A percentile compares a stretch with the other conserved stretches of the same genome.
phyloP scores from a whole-genome alignment of 192 early-diverging fungal species.

The Coemansia sp. region DNA sequence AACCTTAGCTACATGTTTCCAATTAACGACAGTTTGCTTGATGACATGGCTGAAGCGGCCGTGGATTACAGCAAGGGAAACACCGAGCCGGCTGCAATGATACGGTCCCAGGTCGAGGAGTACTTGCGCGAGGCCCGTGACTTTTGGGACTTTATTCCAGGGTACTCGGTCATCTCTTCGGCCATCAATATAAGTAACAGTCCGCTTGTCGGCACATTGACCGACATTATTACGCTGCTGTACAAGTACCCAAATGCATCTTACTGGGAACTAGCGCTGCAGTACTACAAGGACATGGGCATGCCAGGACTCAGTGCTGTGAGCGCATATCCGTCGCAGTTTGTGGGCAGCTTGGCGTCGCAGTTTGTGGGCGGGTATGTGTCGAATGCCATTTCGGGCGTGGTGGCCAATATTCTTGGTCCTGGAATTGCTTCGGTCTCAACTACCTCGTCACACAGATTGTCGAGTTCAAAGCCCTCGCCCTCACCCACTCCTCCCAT shows the following conservation, averaged over 20 bases:
- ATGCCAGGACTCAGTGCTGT: slow-evolving; percentile 29
- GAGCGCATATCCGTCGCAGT: slow-evolving; percentile 27
- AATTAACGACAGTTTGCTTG: slow-evolving; percentile 17
- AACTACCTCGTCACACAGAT: neutral
- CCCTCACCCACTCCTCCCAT: neutral
- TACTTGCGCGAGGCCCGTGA: slow-evolving; percentile 16
- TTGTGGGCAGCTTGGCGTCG: slow-evolving; percentile 30
- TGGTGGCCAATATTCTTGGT: slow-evolving; percentile 14
- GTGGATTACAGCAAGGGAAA: neutral
- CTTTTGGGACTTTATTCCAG: slow-evolving; percentile 21
- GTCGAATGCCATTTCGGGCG: slow-evolving; percentile 23
- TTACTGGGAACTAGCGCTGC: slow-evolving; percentile 19
- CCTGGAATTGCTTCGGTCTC: neutral
- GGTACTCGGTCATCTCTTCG: slow-evolving; percentile 2
- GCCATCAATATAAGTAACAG: slow-evolving; percentile 10
- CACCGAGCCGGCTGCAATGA: neutral
- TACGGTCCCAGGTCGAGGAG: slow-evolving; percentile 1
- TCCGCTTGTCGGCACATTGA: slow-evolving; percentile 15
- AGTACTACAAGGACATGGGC: slow-evolving; percentile 39
- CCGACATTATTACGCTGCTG: slow-evolving; percentile 21
- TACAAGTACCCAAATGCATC: slow-evolving; percentile 35
- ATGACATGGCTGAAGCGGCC: slow-evolving; percentile 14
- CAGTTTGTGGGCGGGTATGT: slow-evolving; percentile 36
- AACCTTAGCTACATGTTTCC: slow-evolving; percentile 32
- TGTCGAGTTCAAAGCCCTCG: neutral